Evolutionary conservation across 169 alveolate genomes (phyloP).

Genomic region (Cryptosporidium ryanae): DNA sequence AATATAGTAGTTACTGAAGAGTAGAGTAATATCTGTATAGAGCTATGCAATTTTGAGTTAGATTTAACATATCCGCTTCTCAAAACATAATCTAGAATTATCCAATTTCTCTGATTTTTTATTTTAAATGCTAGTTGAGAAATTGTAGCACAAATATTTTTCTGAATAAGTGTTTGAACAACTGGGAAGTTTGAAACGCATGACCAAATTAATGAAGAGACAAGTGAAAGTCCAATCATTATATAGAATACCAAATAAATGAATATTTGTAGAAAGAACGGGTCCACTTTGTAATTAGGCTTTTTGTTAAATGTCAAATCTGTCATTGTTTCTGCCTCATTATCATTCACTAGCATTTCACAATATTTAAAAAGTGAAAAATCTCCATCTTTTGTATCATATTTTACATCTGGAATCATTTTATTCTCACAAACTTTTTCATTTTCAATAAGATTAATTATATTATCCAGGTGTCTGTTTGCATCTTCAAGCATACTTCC

Average conservation of each 20-base stretch:
- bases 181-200: slow-evolving; percentile 34
- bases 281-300: not conserved
- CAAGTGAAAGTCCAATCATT: slow-evolving; percentile 17
- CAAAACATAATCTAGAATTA: slow-evolving; percentile 19
- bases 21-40: slow-evolving; percentile 15
- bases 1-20: slow-evolving; percentile 53
- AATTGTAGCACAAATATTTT: slow-evolving; percentile 54
- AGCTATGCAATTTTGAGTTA: slow-evolving; percentile 16
- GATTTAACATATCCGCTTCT: slow-evolving; percentile 1
- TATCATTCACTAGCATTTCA: slow-evolving; percentile 1
- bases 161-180: slow-evolving; percentile 34
- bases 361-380: slow-evolving; percentile 19
- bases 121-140: slow-evolving; percentile 48
- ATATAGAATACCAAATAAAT: slow-evolving; percentile 30
- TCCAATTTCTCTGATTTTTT: slow-evolving; percentile 68
- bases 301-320: slow-evolving; percentile 2
- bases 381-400: not conserved
- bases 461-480: slow-evolving; percentile 18
- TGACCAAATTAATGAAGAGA: slow-evolving; percentile 35
- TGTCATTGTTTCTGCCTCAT: not conserved
- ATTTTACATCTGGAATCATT: not conserved
- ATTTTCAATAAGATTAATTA: slow-evolving; percentile 32
- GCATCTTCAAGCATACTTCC: slow-evolving; percentile 48
- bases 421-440: not conserved
- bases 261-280: slow-evolving; percentile 47